Base-by-base conservation (phyloP, 2,329 filamentous ascomycete species). In the Myriosclerotinia duriaeana region DNA sequence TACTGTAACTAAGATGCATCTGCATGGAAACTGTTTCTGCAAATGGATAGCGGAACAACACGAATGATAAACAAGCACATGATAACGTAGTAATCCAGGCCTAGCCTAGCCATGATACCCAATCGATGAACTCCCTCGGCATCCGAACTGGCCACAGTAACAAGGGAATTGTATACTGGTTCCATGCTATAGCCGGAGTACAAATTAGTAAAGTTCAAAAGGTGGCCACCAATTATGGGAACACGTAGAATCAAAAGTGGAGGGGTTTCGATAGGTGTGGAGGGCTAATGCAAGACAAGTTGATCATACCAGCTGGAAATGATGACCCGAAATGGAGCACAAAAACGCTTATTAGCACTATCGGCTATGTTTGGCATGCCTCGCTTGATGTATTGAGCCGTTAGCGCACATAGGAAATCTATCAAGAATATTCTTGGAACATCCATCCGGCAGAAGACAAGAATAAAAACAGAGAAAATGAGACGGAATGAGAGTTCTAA, bases 21-120 rank as follows among this genome's bases (percentile, higher is more conserved):
- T 71, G 68, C 66, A 79, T 78, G 79, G 79, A 80, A 79, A 79
- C 69, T 76, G 74, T 79, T 79, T 71, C 78, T 80, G 59, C 70
- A 76, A 79, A 78, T 73, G 78, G 78, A 78, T 73, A 72, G 71
- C 71, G 63, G 63, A 55, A 66, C 66, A 63, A 69, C 64, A 53
- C 36, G 59, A 58, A 46, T 58, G 58, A 61, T 66, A 68, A 67
- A 65, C 59, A 64, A 66, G 64, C 53, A 46, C 38, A 44, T 61
- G 64, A 61, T 61, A 61, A 66, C 55, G 64, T 46, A 44, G 64
- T 44, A 60, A 54, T 68, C 58, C 60, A 69, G 64, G 68, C 64
- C 67, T 70, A 67, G 68, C 61, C 53, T 67, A 64, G 52, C 69
- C 42, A n/a, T 36, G 54, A 69, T 68, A 62, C 67, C 58, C 69